phyloP scores from a whole-genome alignment of 805 yeast species.

The Yarrowia osloensis region DNA sequence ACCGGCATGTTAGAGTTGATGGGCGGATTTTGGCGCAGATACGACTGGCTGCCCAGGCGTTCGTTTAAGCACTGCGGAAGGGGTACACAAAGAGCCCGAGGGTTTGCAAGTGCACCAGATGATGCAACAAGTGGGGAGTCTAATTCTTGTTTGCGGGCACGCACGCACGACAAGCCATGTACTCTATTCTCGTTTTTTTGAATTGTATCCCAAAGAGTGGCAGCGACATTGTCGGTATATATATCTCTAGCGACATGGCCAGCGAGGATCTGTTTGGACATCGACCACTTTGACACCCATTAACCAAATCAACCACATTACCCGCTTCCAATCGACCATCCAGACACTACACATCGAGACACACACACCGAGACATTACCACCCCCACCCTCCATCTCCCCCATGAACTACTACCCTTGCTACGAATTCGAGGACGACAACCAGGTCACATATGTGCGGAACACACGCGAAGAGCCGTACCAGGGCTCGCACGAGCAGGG shows the following conservation, averaged over 20 bases:
- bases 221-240: background rate
- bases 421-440: slow-evolving; percentile 27
- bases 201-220: background rate
- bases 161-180: slow-evolving; percentile 24
- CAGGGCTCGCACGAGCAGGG: slow-evolving; percentile 11
- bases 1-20: background rate
- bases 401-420: slow-evolving; percentile 23
- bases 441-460: slow-evolving; percentile 28
- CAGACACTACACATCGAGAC: no score
- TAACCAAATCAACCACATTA: no score
- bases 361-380: no score
- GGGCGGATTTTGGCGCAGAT: slow-evolving; percentile 20
- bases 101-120: background rate
- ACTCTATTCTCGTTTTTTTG: background rate
- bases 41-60: slow-evolving; percentile 30
- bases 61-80: slow-evolving; percentile 30
- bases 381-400: background rate
- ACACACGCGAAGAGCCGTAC: slow-evolving; percentile 29
- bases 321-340: no score
- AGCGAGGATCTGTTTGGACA: background rate
- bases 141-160: slow-evolving; percentile 22
- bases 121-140: slow-evolving; percentile 12
- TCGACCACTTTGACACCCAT: no score
- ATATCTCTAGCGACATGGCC: background rate
- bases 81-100: slow-evolving; percentile 5